Evolutionary conservation across 106 monocot genomes (phyloP).

Genomic region (Dendrobium huoshanense): DNA sequence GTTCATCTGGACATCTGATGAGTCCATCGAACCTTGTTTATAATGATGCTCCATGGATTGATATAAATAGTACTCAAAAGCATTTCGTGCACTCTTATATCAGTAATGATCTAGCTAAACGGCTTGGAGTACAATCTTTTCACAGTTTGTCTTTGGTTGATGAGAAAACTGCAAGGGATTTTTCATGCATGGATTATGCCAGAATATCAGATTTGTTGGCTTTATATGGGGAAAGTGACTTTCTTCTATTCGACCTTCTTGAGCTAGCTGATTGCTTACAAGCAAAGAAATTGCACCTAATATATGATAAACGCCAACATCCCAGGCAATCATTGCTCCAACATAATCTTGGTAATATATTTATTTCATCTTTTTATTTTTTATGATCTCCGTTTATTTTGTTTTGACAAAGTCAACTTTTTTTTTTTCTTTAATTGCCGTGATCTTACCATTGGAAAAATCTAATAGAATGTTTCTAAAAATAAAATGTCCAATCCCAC

Average conservation of each 20-base stretch:
- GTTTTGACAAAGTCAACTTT: neutral
- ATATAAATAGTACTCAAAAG: slow-evolving; percentile 33
- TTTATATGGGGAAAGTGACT: slow-evolving; percentile 68
- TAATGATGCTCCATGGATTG: slow-evolving; percentile 98
- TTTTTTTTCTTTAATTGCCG: neutral
- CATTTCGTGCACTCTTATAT: slow-evolving; percentile 71
- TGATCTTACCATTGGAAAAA: no score
- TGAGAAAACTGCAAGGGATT: slow-evolving; percentile 58
- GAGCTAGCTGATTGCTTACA: slow-evolving; percentile 85
- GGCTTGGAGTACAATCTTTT: slow-evolving; percentile 77
- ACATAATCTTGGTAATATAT: slow-evolving; percentile 74
- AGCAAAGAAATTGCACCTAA: slow-evolving; percentile 73
- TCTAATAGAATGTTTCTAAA: no score
- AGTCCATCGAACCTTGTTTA: slow-evolving; percentile 60
- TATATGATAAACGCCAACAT: slow-evolving; percentile 95
- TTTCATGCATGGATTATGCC: slow-evolving; percentile 86
- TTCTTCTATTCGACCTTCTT: slow-evolving; percentile 80
- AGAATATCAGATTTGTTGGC: slow-evolving; percentile 71
- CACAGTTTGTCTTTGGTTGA: slow-evolving; percentile 66
- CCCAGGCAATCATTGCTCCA: slow-evolving; percentile 84
- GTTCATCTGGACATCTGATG: slow-evolving; percentile 60
- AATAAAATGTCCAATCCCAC: no score
- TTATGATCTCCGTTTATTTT: neutral
- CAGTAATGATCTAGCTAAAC: slow-evolving; percentile 70
- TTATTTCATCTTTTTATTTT: neutral